Base-by-base conservation (phyloP, 2,329 filamentous ascomycete species). In the Epichloe sibirici region DNA sequence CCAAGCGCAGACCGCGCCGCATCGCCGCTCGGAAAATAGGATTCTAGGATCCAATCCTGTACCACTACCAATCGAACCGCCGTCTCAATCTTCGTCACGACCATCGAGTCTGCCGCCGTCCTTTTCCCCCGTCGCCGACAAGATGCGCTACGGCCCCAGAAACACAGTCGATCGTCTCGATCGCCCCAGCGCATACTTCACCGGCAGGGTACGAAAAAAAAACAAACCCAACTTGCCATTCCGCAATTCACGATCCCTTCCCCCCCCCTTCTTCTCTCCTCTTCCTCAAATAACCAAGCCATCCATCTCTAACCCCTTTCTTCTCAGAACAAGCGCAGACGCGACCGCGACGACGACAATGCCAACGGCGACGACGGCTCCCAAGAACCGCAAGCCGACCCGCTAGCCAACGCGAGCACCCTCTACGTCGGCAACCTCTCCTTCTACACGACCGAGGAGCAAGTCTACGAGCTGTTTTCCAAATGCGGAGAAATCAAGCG, bases 401-500 rank as follows among this genome's bases (percentile, higher is more conserved):
- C 89, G 57, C 76, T 98, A 55, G 86, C 81, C 58, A 77, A 93
- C 66, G 90, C 93, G 42, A 90, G 91, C 8, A 98, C 93, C 0
- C 87, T 98, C 66, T 98, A 98, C 65, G 91, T 98, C 46, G 93
- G 93, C 63, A 98, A 98, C 69, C 76, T 98, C 80, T 95, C 90
- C 42, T 96, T 96, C 74, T 96, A 95, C 77, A 98, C 93, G 25
- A 98, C 93, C 53, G 93, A 98, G 69, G 93, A 98, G 72, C 93
- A 98, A 68, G 95, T 98, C 55, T 91, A 97, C 70, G 91, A 97
- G 71, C 82, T 96, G 47, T 96, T 96, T 69, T 83, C 86, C 55
- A 95, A 95, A 77, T 91, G 90, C 70, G 93, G 93, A 63, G 93
- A 97, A 74, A 95, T 98, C 72, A 98, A 98, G 73, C 88, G 93